Percentiles rank a stretch among this genome's conserved stretches.
These are phyloP conservation scores for Cladophialophora psammophila DNA, from an alignment of 2,329 filamentous ascomycete genomes.

Conservation along the genomic window DNA sequence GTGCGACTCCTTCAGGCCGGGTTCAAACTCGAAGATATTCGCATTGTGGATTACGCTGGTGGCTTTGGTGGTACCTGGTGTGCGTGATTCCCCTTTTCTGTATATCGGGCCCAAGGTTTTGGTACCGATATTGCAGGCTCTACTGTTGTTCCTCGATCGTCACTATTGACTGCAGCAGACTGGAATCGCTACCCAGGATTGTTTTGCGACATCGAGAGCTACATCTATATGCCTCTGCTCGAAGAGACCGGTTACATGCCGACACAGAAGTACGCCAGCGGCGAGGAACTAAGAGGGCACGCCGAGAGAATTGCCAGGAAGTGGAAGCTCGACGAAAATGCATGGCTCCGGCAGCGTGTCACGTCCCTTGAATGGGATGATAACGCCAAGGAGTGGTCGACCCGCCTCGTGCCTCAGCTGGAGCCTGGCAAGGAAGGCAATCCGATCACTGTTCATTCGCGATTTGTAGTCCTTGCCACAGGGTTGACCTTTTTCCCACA, in stretches of 20 bases:
- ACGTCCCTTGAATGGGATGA: too few relatives aligned
- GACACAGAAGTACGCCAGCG: conserved; percentile 23
- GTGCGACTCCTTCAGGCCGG: conserved; percentile 22
- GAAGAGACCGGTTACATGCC: conserved; percentile 27
- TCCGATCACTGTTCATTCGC: conserved; percentile 31
- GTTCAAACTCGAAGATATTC: conserved; percentile 10
- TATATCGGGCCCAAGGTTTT: too few relatives aligned
- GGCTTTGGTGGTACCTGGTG: conserved; percentile 39
- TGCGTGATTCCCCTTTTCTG: too few relatives aligned
- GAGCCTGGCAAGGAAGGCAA: too few relatives aligned
- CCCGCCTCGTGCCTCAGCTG: too few relatives aligned
- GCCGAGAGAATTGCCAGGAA: conserved; percentile 12
- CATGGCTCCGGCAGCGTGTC: too few relatives aligned
- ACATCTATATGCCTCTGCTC: conserved; percentile 8
- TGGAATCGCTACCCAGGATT: conserved; percentile 32
- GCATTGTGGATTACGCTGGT: conserved; percentile 45
- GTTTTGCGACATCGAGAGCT: not conserved
- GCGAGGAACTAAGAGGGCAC: conserved; percentile 10
- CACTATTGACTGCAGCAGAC: too few relatives aligned
- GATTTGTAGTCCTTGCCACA: conserved; percentile 51
- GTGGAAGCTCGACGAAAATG: too few relatives aligned
- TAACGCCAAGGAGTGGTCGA: too few relatives aligned
- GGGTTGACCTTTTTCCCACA: conserved; percentile 61
- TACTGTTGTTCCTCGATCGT: too few relatives aligned
- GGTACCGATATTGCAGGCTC: too few relatives aligned